Conservation (phyloP, 208 protist genomes). For the Trypanosomatidae sp. region DNA sequence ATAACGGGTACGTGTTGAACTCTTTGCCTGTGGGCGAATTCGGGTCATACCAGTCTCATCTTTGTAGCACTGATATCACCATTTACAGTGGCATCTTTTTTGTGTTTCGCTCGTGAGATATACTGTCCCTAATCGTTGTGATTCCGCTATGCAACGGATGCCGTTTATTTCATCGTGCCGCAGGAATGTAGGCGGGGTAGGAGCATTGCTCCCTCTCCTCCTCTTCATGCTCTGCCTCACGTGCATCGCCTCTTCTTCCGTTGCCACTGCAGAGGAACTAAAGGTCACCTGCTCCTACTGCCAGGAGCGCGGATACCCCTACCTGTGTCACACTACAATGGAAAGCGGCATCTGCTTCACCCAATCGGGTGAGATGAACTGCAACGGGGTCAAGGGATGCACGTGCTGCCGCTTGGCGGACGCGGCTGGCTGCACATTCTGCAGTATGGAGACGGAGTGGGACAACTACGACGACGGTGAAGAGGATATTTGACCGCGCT, state of each 20-base stretch:
- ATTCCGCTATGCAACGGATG: neutral
- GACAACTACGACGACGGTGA: constrained; percentile 30
- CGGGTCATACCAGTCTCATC: too few species aligned
- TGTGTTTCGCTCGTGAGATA: neutral
- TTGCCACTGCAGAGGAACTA: neutral
- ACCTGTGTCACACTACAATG: constrained; percentile 39
- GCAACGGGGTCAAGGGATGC: constrained; percentile 23
- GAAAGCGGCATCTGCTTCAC: constrained; percentile 24
- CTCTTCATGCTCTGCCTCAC: neutral
- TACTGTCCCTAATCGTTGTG: neutral
- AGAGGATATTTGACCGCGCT: constrained; percentile 9
- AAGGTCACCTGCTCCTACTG: constrained; percentile 37
- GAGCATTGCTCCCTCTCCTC: neutral
- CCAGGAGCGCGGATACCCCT: constrained; percentile 37
- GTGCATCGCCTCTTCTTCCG: neutral
- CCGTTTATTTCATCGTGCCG: neutral
- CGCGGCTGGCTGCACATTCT: constrained; percentile 30
- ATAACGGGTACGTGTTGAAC: neutral
- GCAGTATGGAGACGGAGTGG: constrained; percentile 31
- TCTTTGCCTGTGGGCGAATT: neutral
- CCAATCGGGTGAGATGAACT: constrained; percentile 23
- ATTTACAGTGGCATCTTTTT: neutral
- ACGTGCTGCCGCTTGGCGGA: constrained; percentile 29
- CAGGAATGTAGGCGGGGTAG: neutral
- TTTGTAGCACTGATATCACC: neutral